Evolutionary conservation across 208 protist genomes (phyloP).

Genomic region (Leishmania martiniquensis): DNA sequence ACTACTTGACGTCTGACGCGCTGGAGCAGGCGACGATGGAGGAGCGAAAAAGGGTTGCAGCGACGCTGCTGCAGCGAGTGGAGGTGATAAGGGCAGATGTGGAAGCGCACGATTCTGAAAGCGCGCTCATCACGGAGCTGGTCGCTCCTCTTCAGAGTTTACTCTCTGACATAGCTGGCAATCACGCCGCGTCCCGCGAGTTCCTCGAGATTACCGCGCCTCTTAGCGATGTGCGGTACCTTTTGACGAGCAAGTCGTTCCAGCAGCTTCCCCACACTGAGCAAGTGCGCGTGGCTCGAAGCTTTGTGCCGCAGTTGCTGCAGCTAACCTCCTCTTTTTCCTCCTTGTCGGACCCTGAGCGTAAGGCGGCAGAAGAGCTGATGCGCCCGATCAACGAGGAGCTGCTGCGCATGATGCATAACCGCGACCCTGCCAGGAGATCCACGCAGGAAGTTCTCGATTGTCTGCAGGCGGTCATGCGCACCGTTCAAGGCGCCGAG

Average conservation of each 20-base stretch:
- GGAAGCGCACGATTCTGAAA: constrained; percentile 8
- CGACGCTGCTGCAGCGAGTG: constrained; percentile 34
- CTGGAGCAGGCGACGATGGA: constrained; percentile 40
- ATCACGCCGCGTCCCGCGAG: constrained; percentile 17
- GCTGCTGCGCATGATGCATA: constrained; percentile 20
- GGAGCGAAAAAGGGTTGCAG: constrained; percentile 30
- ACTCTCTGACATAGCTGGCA: constrained; percentile 31
- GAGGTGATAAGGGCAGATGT: constrained; percentile 29
- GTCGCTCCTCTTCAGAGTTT: constrained; percentile 59
- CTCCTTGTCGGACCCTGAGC: constrained; percentile 42
- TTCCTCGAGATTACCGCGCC: constrained; percentile 44
- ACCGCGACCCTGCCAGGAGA: neutral
- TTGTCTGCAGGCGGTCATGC: constrained; percentile 48
- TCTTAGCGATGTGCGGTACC: constrained; percentile 39
- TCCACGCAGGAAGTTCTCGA: constrained; percentile 31
- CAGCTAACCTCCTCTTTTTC: constrained; percentile 39
- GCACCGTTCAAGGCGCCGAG: constrained; percentile 39
- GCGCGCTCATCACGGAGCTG: constrained; percentile 41
- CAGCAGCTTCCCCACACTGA: constrained; percentile 28
- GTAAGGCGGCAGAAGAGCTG: constrained; percentile 36
- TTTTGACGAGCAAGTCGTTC: constrained; percentile 48
- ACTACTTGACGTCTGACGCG: constrained; percentile 44
- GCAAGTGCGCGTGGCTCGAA: constrained; percentile 30
- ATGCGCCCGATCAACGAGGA: constrained; percentile 47
- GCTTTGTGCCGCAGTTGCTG: constrained; percentile 55